phyloP scores from a whole-genome alignment of 139 green algal species.

The Spirogloea muscicola region DNA sequence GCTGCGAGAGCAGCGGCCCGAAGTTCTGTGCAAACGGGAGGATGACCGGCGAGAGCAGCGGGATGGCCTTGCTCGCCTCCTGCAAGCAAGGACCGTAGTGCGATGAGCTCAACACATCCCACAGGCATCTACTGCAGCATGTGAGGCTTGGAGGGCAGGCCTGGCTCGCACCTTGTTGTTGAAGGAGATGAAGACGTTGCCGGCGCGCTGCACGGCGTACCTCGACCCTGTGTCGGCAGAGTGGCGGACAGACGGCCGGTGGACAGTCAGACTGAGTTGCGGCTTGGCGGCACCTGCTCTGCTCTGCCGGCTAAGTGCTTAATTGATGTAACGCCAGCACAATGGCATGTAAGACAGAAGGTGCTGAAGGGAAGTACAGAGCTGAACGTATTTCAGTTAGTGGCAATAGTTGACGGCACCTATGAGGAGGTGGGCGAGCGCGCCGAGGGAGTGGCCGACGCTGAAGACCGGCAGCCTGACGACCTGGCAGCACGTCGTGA shows the following conservation, averaged over 20 bases:
- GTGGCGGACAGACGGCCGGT: background rate
- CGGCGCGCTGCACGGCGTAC: slow-evolving; percentile 51
- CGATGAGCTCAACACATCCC: background rate
- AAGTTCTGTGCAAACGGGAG: slow-evolving; percentile 65
- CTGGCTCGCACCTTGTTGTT: slow-evolving; percentile 70
- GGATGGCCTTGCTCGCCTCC: slow-evolving; percentile 56
- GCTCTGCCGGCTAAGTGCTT: background rate
- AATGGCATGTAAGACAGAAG: background rate
- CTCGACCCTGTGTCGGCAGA: slow-evolving; percentile 21
- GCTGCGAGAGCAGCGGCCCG: slow-evolving; percentile 61
- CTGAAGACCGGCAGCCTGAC: slow-evolving; percentile 81
- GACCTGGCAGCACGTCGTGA: too few relatives aligned
- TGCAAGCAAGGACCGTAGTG: background rate
- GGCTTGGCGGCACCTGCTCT: background rate
- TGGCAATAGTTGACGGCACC: slow-evolving; percentile 33
- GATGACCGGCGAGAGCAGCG: slow-evolving; percentile 75
- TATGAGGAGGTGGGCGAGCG: slow-evolving; percentile 81
- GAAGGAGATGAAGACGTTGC: slow-evolving; percentile 85
- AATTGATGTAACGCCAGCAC: background rate
- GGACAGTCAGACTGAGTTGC: background rate
- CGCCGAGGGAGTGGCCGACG: slow-evolving; percentile 82
- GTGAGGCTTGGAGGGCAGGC: too few relatives aligned
- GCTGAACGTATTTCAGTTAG: background rate
- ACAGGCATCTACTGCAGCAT: too few relatives aligned
- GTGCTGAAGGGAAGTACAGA: background rate